Base-by-base conservation (phyloP, 2,329 filamentous ascomycete species). In the Plenodomus tracheiphilus region DNA sequence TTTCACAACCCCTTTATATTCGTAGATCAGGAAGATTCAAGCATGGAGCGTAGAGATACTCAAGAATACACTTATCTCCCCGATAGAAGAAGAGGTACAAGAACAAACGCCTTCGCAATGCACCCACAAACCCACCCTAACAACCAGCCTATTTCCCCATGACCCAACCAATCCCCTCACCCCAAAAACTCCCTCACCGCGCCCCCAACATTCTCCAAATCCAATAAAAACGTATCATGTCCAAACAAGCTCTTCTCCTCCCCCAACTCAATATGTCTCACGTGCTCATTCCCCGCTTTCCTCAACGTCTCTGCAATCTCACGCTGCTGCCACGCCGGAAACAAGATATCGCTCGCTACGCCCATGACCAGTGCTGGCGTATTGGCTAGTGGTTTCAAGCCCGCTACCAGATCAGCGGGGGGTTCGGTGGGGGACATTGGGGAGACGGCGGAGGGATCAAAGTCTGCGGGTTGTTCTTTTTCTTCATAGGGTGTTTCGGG, bases 271-370 rank as follows among this genome's bases (percentile, higher is more conserved):
- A 94, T 83, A 72, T 99, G 91, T 38, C 85, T 87, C 0, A 99
- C 92, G 25, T 82, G 84, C 53, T 83, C 80, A 66, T 96, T 97
- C 0, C 94, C 94, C 0, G 82, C 83, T 28, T 83, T 81, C 51
- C 85, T 83, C 56, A 99, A 77, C 2, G 93, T 88, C 65, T 93
- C 86, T 3, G 92, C 93, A 53, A 99, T 86, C 73, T 99, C 94
- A 44, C 89, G 84, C 77, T 99, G 94, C 76, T 99, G 94, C 93
- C 94, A 99, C 0, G 94, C 91, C 0, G 94, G 94, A 75, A 99
- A 99, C 30, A 99, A 77, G 41, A 97, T 97, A 69, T 99, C 94
- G 62, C 91, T 97, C 0, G 91, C 90, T 3, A 97, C 94, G 28
- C 94, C 94, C 77, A 99, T 86, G 10, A 99, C 89, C 18, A 99